Conservation (phyloP, 2,329 filamentous ascomycete genomes). For the Trichoderma sp. region DNA sequence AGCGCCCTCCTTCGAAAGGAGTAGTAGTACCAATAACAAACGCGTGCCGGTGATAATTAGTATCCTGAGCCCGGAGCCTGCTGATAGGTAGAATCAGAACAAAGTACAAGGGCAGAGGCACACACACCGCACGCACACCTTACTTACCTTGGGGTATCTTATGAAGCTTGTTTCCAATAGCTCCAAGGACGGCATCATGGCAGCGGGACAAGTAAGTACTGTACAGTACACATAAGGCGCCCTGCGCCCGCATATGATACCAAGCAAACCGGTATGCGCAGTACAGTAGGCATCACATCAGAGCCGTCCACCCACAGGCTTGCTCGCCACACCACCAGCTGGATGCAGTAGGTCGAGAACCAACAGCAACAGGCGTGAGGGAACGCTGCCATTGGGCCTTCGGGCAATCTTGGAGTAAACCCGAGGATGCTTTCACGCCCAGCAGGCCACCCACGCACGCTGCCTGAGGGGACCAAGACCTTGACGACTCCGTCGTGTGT, state of each 20-base stretch:
- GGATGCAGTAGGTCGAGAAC: slow-evolving; percentile 21
- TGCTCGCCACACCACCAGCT: slow-evolving; percentile 19
- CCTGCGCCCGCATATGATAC: slow-evolving; percentile 13
- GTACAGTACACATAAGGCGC: too few relatives aligned
- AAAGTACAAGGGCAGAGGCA: neutral
- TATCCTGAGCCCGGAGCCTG: neutral
- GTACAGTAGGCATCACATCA: neutral
- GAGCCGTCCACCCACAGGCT: slow-evolving; percentile 10
- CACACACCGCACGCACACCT: neutral
- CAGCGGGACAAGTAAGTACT: neutral
- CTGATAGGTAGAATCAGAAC: neutral
- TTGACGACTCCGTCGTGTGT: neutral
- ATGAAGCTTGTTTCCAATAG: slow-evolving; percentile 13
- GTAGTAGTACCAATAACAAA: neutral
- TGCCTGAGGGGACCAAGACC: neutral
- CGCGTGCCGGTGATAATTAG: neutral
- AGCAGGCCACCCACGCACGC: neutral
- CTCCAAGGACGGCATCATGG: neutral
- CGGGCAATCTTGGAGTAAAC: slow-evolving; percentile 15
- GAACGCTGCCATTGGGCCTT: slow-evolving; percentile 5
- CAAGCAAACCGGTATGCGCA: neutral
- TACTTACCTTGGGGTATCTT: slow-evolving; percentile 2
- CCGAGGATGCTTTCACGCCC: slow-evolving; percentile 8
- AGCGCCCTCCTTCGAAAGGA: neutral
- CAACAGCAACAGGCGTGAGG: neutral